These are phyloP conservation scores for Aechmea fasciata DNA, from an alignment of 176 grass and related monocot genomes.

Conservation along the genomic window DNA sequence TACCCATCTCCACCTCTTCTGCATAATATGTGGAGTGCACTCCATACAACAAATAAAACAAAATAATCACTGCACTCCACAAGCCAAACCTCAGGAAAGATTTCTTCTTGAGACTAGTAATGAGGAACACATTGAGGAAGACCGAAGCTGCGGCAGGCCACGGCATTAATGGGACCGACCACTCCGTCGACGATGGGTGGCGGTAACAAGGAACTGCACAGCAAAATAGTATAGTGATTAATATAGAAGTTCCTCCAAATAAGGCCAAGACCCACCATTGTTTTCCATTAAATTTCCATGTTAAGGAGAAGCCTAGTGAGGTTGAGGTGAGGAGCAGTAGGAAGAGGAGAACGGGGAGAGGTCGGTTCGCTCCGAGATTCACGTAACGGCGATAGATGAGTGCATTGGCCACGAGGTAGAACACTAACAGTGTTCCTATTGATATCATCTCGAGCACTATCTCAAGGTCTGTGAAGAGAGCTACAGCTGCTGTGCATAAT, in stretches of 20 bases:
- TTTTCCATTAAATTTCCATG: constrained; percentile 12
- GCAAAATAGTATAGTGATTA: constrained; percentile 10
- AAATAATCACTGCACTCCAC: constrained; percentile 13
- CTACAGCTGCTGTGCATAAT: constrained; percentile 16
- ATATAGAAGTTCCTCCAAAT: constrained; percentile 1
- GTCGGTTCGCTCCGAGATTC: neutral
- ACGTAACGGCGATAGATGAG: constrained; percentile 16
- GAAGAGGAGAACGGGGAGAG: constrained; percentile 16
- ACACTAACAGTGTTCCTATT: constrained; percentile 22
- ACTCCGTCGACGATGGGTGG: neutral
- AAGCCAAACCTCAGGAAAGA: constrained; percentile 18
- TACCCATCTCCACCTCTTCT: constrained; percentile 5
- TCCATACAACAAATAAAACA: constrained; percentile 25
- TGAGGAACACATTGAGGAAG: constrained; percentile 31
- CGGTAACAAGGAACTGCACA: neutral
- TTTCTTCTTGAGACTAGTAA: constrained; percentile 7
- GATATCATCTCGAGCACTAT: constrained; percentile 21
- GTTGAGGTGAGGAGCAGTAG: constrained; percentile 13
- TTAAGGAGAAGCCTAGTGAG: constrained; percentile 17
- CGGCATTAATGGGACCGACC: constrained; percentile 27
- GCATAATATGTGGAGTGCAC: constrained; percentile 22
- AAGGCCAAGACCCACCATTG: constrained; percentile 13
- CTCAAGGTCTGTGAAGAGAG: constrained; percentile 19
- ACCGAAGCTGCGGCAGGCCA: constrained; percentile 17
- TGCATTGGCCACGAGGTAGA: constrained; percentile 22